Evolutionary conservation across 2,329 filamentous ascomycete genomes (phyloP).

Genomic region (Trichoderma cornu-damae): DNA sequence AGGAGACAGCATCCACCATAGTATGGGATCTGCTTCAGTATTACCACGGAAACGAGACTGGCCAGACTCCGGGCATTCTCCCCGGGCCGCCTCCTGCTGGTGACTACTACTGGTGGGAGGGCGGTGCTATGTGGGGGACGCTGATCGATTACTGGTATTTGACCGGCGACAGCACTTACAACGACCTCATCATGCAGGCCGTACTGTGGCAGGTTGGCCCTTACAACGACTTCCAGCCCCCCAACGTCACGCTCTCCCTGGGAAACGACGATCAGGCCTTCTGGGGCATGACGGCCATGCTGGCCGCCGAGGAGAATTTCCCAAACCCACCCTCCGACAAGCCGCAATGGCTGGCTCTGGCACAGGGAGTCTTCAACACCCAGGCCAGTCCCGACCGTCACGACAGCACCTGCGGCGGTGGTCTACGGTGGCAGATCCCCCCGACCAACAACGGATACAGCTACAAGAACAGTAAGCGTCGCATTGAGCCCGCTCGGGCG

Average conservation of each 20-base stretch:
- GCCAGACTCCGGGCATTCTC: constrained; percentile 43
- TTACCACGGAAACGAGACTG: constrained; percentile 43
- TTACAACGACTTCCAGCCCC: constrained; percentile 51
- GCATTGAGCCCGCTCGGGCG: neutral
- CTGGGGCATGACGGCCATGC: constrained; percentile 62
- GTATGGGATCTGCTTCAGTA: constrained; percentile 44
- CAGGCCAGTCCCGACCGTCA: constrained; percentile 54
- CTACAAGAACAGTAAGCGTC: constrained; percentile 58
- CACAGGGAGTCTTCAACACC: constrained; percentile 59
- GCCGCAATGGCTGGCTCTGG: constrained; percentile 53
- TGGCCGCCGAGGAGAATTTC: constrained; percentile 54
- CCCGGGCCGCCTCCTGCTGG: constrained; percentile 43
- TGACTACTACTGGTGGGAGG: constrained; percentile 64
- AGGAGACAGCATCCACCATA: constrained; percentile 35
- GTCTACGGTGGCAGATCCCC: constrained; percentile 74
- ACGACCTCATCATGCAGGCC: constrained; percentile 46
- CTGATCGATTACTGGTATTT: constrained; percentile 61
- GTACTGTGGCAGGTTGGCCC: constrained; percentile 51
- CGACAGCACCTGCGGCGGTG: constrained; percentile 49
- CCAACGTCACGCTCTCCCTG: constrained; percentile 46
- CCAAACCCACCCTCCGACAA: constrained; percentile 47
- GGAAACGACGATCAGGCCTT: constrained; percentile 64
- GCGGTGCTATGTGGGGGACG: constrained; percentile 56
- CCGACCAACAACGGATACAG: constrained; percentile 68
- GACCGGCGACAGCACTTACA: constrained; percentile 56